Evolutionary conservation across 345 rosid genomes (phyloP).

Genomic region (Rhodamnia argentea): DNA sequence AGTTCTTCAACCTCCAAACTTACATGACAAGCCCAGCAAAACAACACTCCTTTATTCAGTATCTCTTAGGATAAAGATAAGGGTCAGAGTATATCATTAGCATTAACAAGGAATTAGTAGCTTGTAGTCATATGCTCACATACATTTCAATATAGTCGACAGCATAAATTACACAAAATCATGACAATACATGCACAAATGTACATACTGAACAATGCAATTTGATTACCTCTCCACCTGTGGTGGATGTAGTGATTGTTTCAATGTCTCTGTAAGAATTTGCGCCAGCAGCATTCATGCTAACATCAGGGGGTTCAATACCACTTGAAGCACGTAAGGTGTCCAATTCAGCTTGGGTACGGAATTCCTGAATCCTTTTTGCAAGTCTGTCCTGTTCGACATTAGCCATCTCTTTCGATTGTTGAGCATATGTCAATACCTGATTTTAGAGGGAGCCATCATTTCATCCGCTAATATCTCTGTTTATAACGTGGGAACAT

Average conservation of each 20-base stretch:
- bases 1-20: neutral
- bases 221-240: conserved; percentile 56
- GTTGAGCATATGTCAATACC: conserved; percentile 80
- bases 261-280: conserved; percentile 36
- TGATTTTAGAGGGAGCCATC: conserved; percentile 7
- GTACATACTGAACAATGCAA: neutral
- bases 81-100: neutral
- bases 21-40: neutral
- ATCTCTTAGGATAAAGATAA: neutral
- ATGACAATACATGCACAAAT: neutral
- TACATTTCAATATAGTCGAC: neutral
- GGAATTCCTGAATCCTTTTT: conserved; percentile 83
- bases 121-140: neutral
- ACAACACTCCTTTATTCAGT: neutral
- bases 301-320: conserved; percentile 34
- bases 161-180: neutral
- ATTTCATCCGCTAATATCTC: neutral
- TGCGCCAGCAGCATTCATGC: conserved; percentile 27
- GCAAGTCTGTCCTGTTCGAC: conserved; percentile 75
- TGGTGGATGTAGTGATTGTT: conserved; percentile 37
- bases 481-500: neutral
- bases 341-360: conserved; percentile 70
- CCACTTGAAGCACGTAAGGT: conserved; percentile 32
- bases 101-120: neutral
- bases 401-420: conserved; percentile 69